Conservation (phyloP, 2,329 filamentous ascomycete species). For the Microdochium paspali region DNA sequence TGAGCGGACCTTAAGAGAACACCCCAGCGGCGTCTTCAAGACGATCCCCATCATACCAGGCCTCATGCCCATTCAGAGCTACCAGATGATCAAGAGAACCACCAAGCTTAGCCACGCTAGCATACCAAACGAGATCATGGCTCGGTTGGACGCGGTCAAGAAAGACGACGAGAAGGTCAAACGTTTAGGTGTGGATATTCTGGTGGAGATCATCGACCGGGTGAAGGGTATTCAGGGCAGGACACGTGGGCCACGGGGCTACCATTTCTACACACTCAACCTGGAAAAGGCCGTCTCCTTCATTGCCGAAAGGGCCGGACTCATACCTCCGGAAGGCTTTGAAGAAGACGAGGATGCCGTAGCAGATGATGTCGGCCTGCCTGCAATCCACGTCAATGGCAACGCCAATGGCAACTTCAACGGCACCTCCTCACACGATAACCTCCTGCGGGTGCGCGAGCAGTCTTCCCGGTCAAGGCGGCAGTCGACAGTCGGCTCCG, state of each 20-base stretch:
- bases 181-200: constrained; percentile 67
- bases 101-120: constrained; percentile 89
- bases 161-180: constrained; percentile 77
- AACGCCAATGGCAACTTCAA: no score
- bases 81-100: constrained; percentile 87
- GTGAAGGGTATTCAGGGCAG: constrained; percentile 57
- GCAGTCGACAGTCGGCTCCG: constrained; percentile 71
- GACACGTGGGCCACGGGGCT: constrained; percentile 59
- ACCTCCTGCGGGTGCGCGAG: constrained; percentile 10
- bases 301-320: constrained; percentile 74
- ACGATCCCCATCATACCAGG: constrained; percentile 86
- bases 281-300: constrained; percentile 93
- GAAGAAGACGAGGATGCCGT: constrained; percentile 40
- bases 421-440: constrained; percentile 23
- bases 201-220: constrained; percentile 74
- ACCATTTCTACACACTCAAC: constrained; percentile 97
- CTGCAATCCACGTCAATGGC: constrained; percentile 36
- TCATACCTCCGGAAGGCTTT: constrained; percentile 61
- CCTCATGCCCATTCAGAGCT: constrained; percentile 95
- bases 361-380: constrained; percentile 31
- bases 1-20: constrained; percentile 65
- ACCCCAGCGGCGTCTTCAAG: constrained; percentile 79
- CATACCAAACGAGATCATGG: constrained; percentile 62
- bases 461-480: constrained; percentile 41
- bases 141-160: constrained; percentile 62